These are phyloP conservation scores for Acanthamoeba royreba DNA, from an alignment of 208 protist genomes.

Conservation along the genomic window DNA sequence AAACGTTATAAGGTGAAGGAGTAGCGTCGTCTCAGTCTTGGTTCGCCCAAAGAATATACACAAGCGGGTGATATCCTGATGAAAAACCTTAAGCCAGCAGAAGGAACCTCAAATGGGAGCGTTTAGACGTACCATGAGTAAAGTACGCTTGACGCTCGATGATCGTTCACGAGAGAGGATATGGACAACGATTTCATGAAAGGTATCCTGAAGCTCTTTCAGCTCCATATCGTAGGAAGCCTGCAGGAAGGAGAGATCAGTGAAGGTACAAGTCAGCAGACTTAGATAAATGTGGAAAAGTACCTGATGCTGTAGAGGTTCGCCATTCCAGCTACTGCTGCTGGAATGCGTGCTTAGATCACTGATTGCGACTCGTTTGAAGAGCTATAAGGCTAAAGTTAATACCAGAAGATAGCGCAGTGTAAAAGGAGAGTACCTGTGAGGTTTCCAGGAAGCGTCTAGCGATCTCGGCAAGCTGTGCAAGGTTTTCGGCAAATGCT, in stretches of 20 bases:
- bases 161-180: constrained; percentile 56
- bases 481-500: constrained; percentile 55
- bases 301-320: background rate
- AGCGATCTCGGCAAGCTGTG: constrained; percentile 51
- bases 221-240: constrained; percentile 9
- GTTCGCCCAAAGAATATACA: constrained; percentile 69
- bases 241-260: too few species aligned
- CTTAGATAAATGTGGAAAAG: background rate
- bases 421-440: constrained; percentile 3
- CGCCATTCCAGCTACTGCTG: background rate
- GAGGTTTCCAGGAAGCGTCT: constrained; percentile 54
- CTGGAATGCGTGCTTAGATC: constrained; percentile 37
- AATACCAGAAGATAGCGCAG: background rate
- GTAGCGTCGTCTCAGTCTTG: constrained; percentile 57
- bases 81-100: too few species aligned
- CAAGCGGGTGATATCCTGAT: constrained; percentile 61
- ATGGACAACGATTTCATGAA: constrained; percentile 54
- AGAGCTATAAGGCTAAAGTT: background rate
- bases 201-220: constrained; percentile 47
- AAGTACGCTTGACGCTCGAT: constrained; percentile 36
- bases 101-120: too few species aligned
- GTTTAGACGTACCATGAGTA: background rate
- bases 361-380: constrained; percentile 27
- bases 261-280: too few species aligned
- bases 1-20: constrained; percentile 66